Base-by-base conservation (phyloP, 2,329 filamentous ascomycete genomes). In the Ophiostoma australiae region DNA sequence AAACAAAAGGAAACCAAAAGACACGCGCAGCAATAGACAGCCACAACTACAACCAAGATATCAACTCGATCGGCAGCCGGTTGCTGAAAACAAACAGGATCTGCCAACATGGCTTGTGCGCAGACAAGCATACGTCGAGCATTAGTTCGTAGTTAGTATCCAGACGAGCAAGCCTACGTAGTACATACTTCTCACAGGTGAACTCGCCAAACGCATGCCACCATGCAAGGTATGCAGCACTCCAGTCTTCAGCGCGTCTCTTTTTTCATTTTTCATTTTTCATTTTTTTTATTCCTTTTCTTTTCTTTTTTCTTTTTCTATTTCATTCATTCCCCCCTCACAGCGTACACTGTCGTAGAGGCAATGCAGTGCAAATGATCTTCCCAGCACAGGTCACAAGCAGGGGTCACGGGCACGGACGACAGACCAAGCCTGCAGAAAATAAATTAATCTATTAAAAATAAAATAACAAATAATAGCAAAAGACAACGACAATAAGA, bases 321-420 rank as follows among this genome's bases (percentile, higher is more conserved):
- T 31, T 7, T 39, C 39, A 2, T 20, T 52, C 23, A 10, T 41
- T 3, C 39, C 13, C 15, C 39, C 39, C 39, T 41, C 39, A 41
- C 39, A 41, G 27, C n/a, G n/a, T n/a, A 31, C 1, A 31, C 37
- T 39, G 37, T 39, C 37, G 20, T n/a, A 48, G 13, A 48, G n/a
- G 44, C 44, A 48, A 17, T 48, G 15, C 52, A 8, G 52, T 58
- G 52, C 52, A 27, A n/a, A 58, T 27, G 52, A 58, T 58, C 52
- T 13, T 58, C 48, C 23, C n/a, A 11, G 27, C n/a, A 23, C n/a
- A 58, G 52, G 52, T 27, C 52, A 27, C 52, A 31, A 58, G 52
- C 52, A 58, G 52, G 52, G 23, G 52, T 27, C 52, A 58, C 23
- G 52, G 52, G 52, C 52, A 58, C 52, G 52, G 52, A 58, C 52